Evolutionary conservation across 2,329 filamentous ascomycete genomes (phyloP).

Genomic region (Dryadomyces quercivorus): DNA sequence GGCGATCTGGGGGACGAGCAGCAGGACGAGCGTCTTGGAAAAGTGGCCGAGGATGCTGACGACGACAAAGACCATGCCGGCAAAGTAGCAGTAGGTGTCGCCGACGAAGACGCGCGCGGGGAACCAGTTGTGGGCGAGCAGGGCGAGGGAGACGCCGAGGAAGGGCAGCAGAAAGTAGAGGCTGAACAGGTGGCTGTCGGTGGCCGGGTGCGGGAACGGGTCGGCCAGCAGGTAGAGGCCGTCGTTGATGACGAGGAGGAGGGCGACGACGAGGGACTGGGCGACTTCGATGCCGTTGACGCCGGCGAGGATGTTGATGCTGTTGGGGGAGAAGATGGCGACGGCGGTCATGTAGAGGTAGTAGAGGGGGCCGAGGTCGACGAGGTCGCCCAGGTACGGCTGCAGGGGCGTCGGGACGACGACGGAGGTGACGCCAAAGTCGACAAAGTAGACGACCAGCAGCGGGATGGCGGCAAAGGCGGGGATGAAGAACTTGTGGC

Average conservation of each 20-base stretch:
- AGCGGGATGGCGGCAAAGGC: constrained; percentile 88
- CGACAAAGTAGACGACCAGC: constrained; percentile 92
- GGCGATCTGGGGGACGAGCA: constrained; percentile 88
- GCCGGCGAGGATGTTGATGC: constrained; percentile 99
- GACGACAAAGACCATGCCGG: constrained; percentile 96
- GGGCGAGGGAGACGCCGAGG: constrained; percentile 77
- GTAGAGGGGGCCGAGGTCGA: constrained; percentile 75
- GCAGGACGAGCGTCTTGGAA: constrained; percentile 84
- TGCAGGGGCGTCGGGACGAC: constrained; percentile 81
- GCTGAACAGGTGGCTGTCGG: constrained; percentile 90
- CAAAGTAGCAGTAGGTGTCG: constrained; percentile 99
- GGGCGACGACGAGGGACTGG: constrained; percentile 82
- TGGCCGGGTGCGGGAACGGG: constrained; percentile 75
- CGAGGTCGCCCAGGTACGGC: constrained; percentile 66
- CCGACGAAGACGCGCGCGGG: constrained; percentile 92
- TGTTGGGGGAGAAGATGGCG: constrained; percentile 95
- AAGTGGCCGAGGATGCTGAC: constrained; percentile 96
- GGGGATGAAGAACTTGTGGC: constrained; percentile 97
- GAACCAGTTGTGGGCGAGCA: constrained; percentile 90
- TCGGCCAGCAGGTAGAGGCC: constrained; percentile 60
- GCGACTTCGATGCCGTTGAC: constrained; percentile 96
- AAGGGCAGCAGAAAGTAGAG: constrained; percentile 91
- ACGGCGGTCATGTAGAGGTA: constrained; percentile 95
- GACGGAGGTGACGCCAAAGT: constrained; percentile 93
- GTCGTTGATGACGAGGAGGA: constrained; percentile 77